phyloP scores from a whole-genome alignment of 2,329 filamentous ascomycete species.

The Hypoxylon sp. region DNA sequence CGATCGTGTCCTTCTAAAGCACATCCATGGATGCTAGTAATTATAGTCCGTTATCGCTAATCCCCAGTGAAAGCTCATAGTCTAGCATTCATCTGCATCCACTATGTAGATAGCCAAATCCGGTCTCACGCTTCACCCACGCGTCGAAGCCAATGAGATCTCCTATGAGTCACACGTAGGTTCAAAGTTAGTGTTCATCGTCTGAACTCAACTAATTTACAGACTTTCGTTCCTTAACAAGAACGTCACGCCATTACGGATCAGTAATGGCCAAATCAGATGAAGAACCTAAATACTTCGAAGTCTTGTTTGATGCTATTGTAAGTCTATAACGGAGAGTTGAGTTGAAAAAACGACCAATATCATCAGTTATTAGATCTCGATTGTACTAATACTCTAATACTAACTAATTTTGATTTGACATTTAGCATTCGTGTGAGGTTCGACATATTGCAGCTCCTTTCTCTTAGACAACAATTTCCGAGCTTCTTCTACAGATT shows the following conservation, averaged over 20 bases:
- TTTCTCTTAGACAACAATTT: background rate
- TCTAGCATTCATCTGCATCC: conserved; percentile 22
- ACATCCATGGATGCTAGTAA: background rate
- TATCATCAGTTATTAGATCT: background rate
- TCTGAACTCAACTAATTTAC: background rate
- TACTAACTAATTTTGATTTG: background rate
- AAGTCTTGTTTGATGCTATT: background rate
- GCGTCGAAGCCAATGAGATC: background rate
- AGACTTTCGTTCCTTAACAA: background rate
- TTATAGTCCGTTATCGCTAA: background rate
- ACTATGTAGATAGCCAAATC: background rate
- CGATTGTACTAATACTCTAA: background rate
- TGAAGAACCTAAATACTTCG: background rate
- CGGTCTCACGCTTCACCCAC: background rate
- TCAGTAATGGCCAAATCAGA: background rate
- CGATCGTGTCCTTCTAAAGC: conserved; percentile 2
- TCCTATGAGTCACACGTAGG: background rate
- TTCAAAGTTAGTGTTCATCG: background rate
- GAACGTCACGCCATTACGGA: background rate
- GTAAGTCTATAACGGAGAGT: background rate
- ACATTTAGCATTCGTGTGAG: background rate
- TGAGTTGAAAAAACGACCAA: background rate
- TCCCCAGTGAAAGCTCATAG: conserved; percentile 26
- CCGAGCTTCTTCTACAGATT: no score
- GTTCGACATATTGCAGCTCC: background rate